Evolutionary conservation across 108 stramenopile species (phyloP).

Genomic region (Schizochytrium sp.): DNA sequence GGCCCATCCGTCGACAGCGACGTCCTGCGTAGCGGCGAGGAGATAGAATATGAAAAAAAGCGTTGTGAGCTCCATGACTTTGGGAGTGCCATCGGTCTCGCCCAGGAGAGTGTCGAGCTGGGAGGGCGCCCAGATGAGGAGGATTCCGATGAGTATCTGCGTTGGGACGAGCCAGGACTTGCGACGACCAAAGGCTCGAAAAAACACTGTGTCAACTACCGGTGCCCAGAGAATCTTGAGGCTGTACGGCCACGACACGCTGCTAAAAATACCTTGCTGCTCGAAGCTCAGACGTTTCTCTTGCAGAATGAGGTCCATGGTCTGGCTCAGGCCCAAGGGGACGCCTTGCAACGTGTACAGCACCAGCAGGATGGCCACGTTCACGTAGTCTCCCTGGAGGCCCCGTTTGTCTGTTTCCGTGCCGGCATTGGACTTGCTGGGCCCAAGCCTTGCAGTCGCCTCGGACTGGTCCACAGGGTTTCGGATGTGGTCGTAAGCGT

Average conservation of each 20-base stretch:
- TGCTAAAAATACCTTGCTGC: constrained; percentile 86
- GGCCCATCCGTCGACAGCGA: constrained; percentile 99
- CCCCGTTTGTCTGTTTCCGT: not conserved
- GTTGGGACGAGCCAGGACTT: constrained; percentile 96
- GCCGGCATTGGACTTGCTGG: too few species aligned
- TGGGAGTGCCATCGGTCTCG: constrained; percentile 33
- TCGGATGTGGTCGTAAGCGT: too few species aligned
- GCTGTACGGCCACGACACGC: constrained; percentile 90
- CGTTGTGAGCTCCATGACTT: constrained; percentile 68
- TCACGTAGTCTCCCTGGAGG: not conserved
- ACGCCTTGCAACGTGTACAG: constrained; percentile 98
- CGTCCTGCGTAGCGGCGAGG: constrained; percentile 98
- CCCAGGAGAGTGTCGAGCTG: constrained; percentile 35
- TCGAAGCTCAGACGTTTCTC: constrained; percentile 58
- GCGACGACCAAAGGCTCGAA: constrained; percentile 72
- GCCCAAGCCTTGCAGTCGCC: too few species aligned
- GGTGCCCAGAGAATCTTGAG: constrained; percentile 97
- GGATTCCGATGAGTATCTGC: constrained; percentile 73
- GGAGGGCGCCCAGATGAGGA: constrained; percentile 37
- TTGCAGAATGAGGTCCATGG: constrained; percentile 91
- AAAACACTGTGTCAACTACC: constrained; percentile 88
- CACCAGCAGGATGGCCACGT: constrained; percentile 60
- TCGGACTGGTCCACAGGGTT: too few species aligned
- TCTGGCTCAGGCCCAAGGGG: constrained; percentile 91
- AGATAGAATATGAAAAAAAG: constrained; percentile 92